Evolutionary conservation across 805 yeast species (phyloP), one percentile per base, ranked within the genome.

Genomic region (Grigorovia transvaalensis): DNA sequence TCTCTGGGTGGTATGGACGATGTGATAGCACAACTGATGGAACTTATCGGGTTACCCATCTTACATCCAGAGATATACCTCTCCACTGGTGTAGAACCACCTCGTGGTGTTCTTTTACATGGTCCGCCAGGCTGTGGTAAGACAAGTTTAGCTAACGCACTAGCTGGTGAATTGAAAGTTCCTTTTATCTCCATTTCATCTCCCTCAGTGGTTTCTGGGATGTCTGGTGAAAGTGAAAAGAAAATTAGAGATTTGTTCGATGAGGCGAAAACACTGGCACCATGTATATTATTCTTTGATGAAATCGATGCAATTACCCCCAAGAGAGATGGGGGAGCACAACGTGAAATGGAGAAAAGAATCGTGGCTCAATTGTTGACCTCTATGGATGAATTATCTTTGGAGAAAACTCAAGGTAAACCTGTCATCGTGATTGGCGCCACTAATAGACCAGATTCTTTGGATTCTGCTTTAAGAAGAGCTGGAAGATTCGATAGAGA

Each of bases 121-220:
- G 99, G 99, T 0, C 99, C 99, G 0, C 99, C 98, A 1, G 99
- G 99, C 15, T 93, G 99, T 73, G 99, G 99, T 66, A 93, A 93
- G 62, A 93, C 99, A 0, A 84, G 96, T 45, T 82, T 93, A 50
- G 99, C 99, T 2, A 89, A 89, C 67, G 96, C 98, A 0, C 72
- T 93, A 20, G 99, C 99, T 1, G 96, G 96, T 30, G 96, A 91
- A 63, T 74, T 93, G 35, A 85, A 88, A 58, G 96, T 93, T 0
- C 96, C 98, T 0, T 93, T 93, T 63, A 80, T 93, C 17, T 84
- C 85, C 46, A 76, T 93, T 1, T 85, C 96, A 29, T 98, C 99
- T 0, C 99, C 99, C 1, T 84, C 96, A 2, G 88, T 93, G 9
- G 98, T 93, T 0, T 87, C 96, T 55, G 99, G 99, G 5, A 93